A percentile compares a stretch with the other conserved stretches of the same genome.
Evolutionary conservation across 805 yeast genomes (phyloP).

Genomic region (Starmerella bombicola): DNA sequence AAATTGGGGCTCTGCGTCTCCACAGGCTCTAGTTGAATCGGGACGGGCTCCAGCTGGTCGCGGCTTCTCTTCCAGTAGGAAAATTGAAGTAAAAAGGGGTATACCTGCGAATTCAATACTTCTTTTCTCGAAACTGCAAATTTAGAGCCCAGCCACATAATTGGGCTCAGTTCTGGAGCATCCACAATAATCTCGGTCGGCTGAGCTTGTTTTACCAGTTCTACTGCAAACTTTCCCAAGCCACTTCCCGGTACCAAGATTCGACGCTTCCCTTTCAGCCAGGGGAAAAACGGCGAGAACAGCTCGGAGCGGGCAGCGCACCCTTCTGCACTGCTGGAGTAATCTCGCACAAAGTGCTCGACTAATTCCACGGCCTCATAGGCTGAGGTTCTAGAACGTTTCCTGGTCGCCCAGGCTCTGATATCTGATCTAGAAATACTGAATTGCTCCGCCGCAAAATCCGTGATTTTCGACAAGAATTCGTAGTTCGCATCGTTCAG

Average conservation of each 20-base stretch:
- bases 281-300: conserved; percentile 37
- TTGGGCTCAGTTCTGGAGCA: conserved; percentile 61
- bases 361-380: conserved; percentile 34
- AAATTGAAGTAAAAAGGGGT: conserved; percentile 44
- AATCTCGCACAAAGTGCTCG: conserved; percentile 70
- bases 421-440: conserved; percentile 37
- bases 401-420: conserved; percentile 19
- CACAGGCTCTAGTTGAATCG: conserved; percentile 4
- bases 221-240: conserved; percentile 63
- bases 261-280: conserved; percentile 28
- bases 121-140: conserved; percentile 18
- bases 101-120: conserved; percentile 14
- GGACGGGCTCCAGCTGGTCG: conserved; percentile 36
- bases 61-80: conserved; percentile 45
- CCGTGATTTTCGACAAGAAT: conserved; percentile 37
- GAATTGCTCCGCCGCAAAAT: conserved; percentile 29
- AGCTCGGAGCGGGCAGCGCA: conserved; percentile 43
- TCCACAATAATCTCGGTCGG: conserved; percentile 33
- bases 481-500: conserved; percentile 38
- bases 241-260: conserved; percentile 84
- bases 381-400: conserved; percentile 25
- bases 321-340: conserved; percentile 37
- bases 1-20: conserved; percentile 2
- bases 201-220: conserved; percentile 29
- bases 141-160: conserved; percentile 47